phyloP scores from a whole-genome alignment of 78 protist genomes.

The Dictyostelium intermedium region DNA sequence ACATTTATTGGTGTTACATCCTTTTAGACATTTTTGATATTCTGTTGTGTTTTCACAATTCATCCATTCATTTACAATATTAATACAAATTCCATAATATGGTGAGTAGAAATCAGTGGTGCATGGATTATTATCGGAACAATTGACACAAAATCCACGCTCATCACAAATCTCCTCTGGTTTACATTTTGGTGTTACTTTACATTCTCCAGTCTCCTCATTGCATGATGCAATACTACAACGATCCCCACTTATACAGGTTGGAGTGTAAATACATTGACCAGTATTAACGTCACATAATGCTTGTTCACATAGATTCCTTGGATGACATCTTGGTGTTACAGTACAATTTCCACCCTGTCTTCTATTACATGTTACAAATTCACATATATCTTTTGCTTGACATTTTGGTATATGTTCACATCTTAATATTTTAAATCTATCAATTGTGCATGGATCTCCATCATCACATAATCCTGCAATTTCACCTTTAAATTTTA shows the following conservation, averaged over 20 bases:
- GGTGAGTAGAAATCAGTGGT: constrained; percentile 37
- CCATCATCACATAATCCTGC: neutral
- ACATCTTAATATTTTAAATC: constrained; percentile 12
- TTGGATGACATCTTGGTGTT: neutral
- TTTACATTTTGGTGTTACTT: neutral
- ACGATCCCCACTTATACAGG: constrained; percentile 11
- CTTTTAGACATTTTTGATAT: constrained; percentile 4
- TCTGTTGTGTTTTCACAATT: constrained; percentile 31
- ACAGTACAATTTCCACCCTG: neutral
- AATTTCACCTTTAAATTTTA: neutral
- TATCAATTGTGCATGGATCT: constrained; percentile 2
- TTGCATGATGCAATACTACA: constrained; percentile 3
- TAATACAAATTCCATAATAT: constrained; percentile 6
- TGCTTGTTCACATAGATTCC: neutral
- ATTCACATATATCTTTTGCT: neutral
- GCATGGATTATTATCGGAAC: constrained; percentile 5
- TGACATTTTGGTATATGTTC: constrained; percentile 2
- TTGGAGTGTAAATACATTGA: neutral
- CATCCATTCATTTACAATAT: neutral
- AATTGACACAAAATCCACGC: neutral
- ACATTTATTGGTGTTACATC: neutral
- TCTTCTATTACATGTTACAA: constrained; percentile 8
- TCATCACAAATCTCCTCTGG: neutral
- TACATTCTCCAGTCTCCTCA: neutral
- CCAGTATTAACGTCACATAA: neutral